phyloP scores from a whole-genome alignment of 257 asterid genomes.

The Solanum clarkiae region DNA sequence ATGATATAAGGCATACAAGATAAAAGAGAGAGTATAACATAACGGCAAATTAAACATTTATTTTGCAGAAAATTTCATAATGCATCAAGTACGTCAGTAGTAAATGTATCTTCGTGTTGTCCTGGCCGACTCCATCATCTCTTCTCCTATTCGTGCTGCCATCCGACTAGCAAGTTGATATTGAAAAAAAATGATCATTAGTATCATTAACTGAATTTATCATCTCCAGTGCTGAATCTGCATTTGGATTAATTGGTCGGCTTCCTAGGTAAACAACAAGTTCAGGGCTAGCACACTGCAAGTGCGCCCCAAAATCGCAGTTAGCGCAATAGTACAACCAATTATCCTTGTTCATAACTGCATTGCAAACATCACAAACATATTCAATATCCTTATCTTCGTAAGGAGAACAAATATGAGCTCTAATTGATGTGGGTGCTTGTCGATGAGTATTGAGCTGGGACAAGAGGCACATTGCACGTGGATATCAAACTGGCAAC shows the following conservation, averaged over 20 bases:
- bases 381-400: not conserved
- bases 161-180: not conserved
- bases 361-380: conserved; percentile 8
- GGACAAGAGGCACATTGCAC: conserved; percentile 10
- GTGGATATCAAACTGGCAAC: conserved; percentile 20
- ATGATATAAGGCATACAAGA: not conserved
- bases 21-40: not conserved
- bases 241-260: not conserved
- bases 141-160: not conserved
- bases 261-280: not conserved
- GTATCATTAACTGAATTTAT: not conserved
- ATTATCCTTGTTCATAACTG: not conserved
- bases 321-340: conserved; percentile 16
- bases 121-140: not conserved
- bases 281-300: conserved; percentile 1
- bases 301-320: conserved; percentile 12
- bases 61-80: not conserved
- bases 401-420: conserved; percentile 4
- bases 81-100: not conserved
- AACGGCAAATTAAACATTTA: not conserved
- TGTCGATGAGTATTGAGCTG: not conserved
- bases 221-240: not conserved
- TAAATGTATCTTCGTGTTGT: not conserved
- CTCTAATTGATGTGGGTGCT: conserved; percentile 10
- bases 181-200: not conserved